Evolutionary conservation across 2,329 filamentous ascomycete genomes (phyloP), one percentile per base, ranked within the genome.

Genomic region (Tolypocladium endophyticum): DNA sequence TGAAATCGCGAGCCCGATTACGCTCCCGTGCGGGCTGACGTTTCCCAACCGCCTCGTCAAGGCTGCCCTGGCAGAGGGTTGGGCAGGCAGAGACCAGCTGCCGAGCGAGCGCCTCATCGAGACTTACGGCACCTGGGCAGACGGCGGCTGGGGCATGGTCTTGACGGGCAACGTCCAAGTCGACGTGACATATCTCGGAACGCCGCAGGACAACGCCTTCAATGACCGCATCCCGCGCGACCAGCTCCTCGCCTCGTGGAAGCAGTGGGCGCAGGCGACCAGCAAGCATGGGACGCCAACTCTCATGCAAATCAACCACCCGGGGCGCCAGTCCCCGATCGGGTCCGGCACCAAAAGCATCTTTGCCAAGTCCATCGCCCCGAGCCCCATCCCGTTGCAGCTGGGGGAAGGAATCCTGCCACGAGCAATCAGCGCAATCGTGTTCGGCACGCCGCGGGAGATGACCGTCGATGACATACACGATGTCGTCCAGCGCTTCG

Each of bases 381-480:
- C 79, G 0, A 77, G 75, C 38, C 67, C 79, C 0, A 67, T 81
- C 0, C 71, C 73, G 0, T 56, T 82, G 18, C 64, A 73, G 2
- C 65, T 82, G 9, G 79, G 79, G 0, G 41, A 68, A 0, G 72
- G 74, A 0, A 18, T 74, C 3, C 3, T 80, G 2, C 69, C 75
- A 0, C 64, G 63, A 23, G 25, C 75, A 2, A 39, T 72, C 0
- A 68, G 67, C 3, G 58, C 58, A 0, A n/a, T 81, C 0, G 47
- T 77, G 0, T 81, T 82, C 58, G 80, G 82, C 2, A 79, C 76
- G 1, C 85, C 85, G 0, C 76, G 78, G 53, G 85, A 78, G 57
- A 83, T 88, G 81, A 80, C 74, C 0, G 35, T 69, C 0, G 67
- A 69, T 0, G 84, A 88, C 45, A 84, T 87, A 52, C 72, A 79